These are phyloP conservation scores for Phytophthora fragariae DNA, from an alignment of 352 stramenopile species.

Conservation along the genomic window DNA sequence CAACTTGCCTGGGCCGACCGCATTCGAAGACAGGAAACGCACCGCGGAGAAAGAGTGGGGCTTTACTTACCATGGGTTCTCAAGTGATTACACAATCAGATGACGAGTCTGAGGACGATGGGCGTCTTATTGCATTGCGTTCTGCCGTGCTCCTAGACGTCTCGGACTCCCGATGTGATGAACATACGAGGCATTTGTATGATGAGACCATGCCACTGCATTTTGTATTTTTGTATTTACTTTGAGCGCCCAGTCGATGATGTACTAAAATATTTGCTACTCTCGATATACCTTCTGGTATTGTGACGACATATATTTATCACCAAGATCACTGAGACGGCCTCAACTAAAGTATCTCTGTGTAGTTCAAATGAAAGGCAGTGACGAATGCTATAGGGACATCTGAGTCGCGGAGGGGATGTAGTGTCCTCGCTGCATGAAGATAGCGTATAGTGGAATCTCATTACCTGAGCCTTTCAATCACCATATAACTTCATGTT, in stretches of 20 bases:
- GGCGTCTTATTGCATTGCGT: constrained; percentile 73
- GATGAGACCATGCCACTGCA: constrained; percentile 70
- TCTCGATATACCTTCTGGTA: constrained; percentile 73
- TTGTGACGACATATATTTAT: constrained; percentile 88
- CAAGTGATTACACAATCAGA: constrained; percentile 93
- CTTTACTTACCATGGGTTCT: constrained; percentile 36
- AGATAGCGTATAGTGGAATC: constrained; percentile 89
- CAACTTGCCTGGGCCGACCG: constrained; percentile 16
- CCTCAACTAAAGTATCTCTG: background rate
- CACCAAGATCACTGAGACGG: constrained; percentile 93
- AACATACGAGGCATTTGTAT: constrained; percentile 94
- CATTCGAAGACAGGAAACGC: constrained; percentile 9
- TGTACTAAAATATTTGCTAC: constrained; percentile 92
- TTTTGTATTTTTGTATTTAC: constrained; percentile 35
- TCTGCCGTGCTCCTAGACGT: constrained; percentile 73
- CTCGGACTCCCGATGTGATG: constrained; percentile 78
- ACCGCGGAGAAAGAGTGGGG: background rate
- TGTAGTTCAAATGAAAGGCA: constrained; percentile 43
- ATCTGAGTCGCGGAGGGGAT: constrained; percentile 69
- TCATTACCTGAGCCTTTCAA: constrained; percentile 90
- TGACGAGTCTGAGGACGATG: constrained; percentile 91
- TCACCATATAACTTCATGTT: background rate
- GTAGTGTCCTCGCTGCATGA: constrained; percentile 57
- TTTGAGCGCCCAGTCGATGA: constrained; percentile 64
- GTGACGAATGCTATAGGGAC: constrained; percentile 93